These are phyloP conservation scores for Stereocaulon alpinum DNA, from an alignment of 495 filamentous ascomycete species.

Conservation along the genomic window DNA sequence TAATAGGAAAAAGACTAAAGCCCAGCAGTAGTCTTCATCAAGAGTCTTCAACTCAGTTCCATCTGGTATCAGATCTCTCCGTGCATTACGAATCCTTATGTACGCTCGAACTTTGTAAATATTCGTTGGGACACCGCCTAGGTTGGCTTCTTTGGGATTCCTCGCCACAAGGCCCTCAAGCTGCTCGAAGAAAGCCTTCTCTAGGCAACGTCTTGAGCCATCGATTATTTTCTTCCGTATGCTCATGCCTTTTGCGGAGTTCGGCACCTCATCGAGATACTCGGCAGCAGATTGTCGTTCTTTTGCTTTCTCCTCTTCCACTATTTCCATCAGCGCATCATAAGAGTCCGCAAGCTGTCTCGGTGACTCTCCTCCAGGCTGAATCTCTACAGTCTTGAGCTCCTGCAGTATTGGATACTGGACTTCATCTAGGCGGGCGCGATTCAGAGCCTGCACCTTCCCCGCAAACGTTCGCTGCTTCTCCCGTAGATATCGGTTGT, in stretches of 20 bases:
- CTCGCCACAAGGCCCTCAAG: slow-evolving; percentile 66
- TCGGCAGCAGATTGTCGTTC: slow-evolving; percentile 66
- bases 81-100: slow-evolving; percentile 61
- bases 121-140: slow-evolving; percentile 79
- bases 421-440: slow-evolving; percentile 51
- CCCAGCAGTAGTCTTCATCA: slow-evolving; percentile 83
- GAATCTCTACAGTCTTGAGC: slow-evolving; percentile 59
- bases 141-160: slow-evolving; percentile 76
- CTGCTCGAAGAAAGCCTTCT: slow-evolving; percentile 60
- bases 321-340: slow-evolving; percentile 62
- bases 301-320: slow-evolving; percentile 53
- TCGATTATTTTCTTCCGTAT: slow-evolving; percentile 66
- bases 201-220: slow-evolving; percentile 65
- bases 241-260: slow-evolving; percentile 46
- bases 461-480: slow-evolving; percentile 71
- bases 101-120: slow-evolving; percentile 88
- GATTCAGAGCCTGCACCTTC: slow-evolving; percentile 66
- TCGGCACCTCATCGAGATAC: slow-evolving; percentile 62
- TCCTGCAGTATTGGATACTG: slow-evolving; percentile 60
- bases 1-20: slow-evolving; percentile 84
- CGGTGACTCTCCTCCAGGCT: slow-evolving; percentile 54
- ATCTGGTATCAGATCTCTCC: slow-evolving; percentile 73
- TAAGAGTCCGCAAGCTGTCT: slow-evolving; percentile 69
- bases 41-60: slow-evolving; percentile 60
- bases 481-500: slow-evolving; percentile 63